Base-by-base conservation (phyloP, 306 rosid genomes). In the Amphicarpaea edgeworthii region DNA sequence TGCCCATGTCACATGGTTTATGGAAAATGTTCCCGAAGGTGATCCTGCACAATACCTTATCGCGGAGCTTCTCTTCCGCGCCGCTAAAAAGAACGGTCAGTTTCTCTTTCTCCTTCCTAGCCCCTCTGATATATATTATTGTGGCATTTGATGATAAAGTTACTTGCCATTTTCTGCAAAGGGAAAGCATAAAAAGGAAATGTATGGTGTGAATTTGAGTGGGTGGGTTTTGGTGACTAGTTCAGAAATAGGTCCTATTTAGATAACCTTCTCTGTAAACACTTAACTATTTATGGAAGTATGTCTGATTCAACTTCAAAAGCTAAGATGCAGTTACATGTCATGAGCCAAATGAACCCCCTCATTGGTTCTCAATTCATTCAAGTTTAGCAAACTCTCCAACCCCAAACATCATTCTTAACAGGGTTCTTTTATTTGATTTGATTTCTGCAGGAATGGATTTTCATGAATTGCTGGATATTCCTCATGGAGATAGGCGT, bases 11-110 rank as follows among this genome's bases (percentile, higher is more conserved):
- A 82, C 86, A 1, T 82, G 90, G 90, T 86, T 86, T 84, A 88
- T 88, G 85, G 92, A 88, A 79, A 88, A 86, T 66, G 86, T 83
- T 58, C 92, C 92, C 1, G 90, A 82, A 55, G 93, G 93, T 34
- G 93, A 88, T 81, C 93, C 93, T 72, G 93, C 93, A n/a, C 93
- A 88, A 76, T 84, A 84, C 78, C 88, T 88, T 20, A 86, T 88
- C 24, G 88, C 90, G 6, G 90, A 88, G 82, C 90, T 88, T 80
- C 90, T 88, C 79, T 81, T 88, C 75, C 86, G 93, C 72, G 93
- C 93, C 10, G 90, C 93, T 21, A 86, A 88, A 78, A 88, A 86
- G 80, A 84, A 86, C 72, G 90, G 93, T 86, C 16, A 84, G 88
- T 86, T 53, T 81, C 15, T 8, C 72, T 41, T 60, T 81, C 15